These are phyloP conservation scores for Neophaeococcomyces aloes DNA, from an alignment of 2,329 filamentous ascomycete genomes.

Conservation along the genomic window DNA sequence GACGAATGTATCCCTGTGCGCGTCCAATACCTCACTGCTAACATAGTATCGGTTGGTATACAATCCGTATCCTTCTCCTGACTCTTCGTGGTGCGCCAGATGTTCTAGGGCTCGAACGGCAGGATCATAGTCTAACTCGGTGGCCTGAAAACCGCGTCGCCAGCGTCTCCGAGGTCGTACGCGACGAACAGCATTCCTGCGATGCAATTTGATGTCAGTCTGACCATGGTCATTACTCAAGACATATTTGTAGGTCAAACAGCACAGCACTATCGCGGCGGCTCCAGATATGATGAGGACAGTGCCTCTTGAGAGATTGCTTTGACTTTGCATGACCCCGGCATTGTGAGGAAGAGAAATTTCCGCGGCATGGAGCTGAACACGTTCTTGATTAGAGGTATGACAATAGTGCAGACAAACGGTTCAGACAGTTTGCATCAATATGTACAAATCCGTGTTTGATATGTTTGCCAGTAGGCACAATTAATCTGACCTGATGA, in stretches of 20 bases:
- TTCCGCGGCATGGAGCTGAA: too few species aligned
- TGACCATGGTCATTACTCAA: not conserved
- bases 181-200: conserved; percentile 21
- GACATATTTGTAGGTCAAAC: conserved; percentile 1
- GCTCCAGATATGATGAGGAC: conserved; percentile 6
- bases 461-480: too few species aligned
- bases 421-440: too few species aligned
- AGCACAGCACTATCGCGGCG: conserved; percentile 5
- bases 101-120: conserved; percentile 11
- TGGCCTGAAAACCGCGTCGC: conserved; percentile 11
- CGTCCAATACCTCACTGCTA: conserved; percentile 4
- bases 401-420: too few species aligned
- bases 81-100: conserved; percentile 9
- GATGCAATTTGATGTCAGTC: conserved; percentile 13
- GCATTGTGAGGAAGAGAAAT: conserved; percentile 2
- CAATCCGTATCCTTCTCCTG: conserved; percentile 16
- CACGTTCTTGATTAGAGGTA: too few species aligned
- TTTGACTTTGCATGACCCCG: conserved; percentile 3
- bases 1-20: conserved; percentile 8
- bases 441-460: too few species aligned
- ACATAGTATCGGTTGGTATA: conserved; percentile 18
- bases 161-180: conserved; percentile 11
- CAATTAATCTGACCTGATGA: too few species aligned
- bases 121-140: conserved; percentile 15
- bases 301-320: conserved; percentile 2